A percentile compares a stretch with the other conserved stretches of the same genome.
These are phyloP conservation scores for Bimuria novae-zelandiae DNA, from an alignment of 2,329 filamentous ascomycete species.

Conservation along the genomic window DNA sequence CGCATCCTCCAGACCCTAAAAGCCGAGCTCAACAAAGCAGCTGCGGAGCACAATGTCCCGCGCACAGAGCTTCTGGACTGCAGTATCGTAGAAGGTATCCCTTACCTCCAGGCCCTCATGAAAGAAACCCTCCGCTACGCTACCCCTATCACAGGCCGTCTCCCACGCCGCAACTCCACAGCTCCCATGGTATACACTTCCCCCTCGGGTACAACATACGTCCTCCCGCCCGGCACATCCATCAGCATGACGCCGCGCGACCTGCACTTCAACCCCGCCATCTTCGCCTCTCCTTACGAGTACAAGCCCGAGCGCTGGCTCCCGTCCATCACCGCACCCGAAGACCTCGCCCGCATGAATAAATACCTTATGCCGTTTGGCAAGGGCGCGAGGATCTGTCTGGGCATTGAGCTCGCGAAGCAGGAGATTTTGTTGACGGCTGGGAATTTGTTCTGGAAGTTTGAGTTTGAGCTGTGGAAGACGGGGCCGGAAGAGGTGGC, in stretches of 20 bases:
- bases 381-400: slow-evolving; percentile 19
- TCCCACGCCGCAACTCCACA: slow-evolving; percentile 15
- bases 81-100: slow-evolving; percentile 15
- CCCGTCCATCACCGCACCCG: not conserved
- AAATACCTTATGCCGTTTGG: slow-evolving; percentile 20
- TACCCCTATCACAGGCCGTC: slow-evolving; percentile 15
- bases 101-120: slow-evolving; percentile 21
- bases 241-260: slow-evolving; percentile 17
- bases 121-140: slow-evolving; percentile 20
- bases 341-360: slow-evolving; percentile 11
- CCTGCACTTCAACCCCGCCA: slow-evolving; percentile 13
- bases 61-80: slow-evolving; percentile 7
- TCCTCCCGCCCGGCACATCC: slow-evolving; percentile 17
- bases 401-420: slow-evolving; percentile 21
- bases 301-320: slow-evolving; percentile 26
- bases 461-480: slow-evolving; percentile 16
- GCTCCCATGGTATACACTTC: slow-evolving; percentile 15
- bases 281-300: slow-evolving; percentile 17
- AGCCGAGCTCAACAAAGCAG: slow-evolving; percentile 38
- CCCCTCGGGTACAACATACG: slow-evolving; percentile 7
- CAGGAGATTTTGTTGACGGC: slow-evolving; percentile 16
- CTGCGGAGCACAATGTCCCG: slow-evolving; percentile 2
- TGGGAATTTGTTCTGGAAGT: slow-evolving; percentile 19
- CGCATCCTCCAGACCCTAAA: slow-evolving; percentile 34
- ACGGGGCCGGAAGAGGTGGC: slow-evolving; percentile 16